phyloP scores from a whole-genome alignment of 768 basidiomycete species.

The Tricholoma flavovirens region DNA sequence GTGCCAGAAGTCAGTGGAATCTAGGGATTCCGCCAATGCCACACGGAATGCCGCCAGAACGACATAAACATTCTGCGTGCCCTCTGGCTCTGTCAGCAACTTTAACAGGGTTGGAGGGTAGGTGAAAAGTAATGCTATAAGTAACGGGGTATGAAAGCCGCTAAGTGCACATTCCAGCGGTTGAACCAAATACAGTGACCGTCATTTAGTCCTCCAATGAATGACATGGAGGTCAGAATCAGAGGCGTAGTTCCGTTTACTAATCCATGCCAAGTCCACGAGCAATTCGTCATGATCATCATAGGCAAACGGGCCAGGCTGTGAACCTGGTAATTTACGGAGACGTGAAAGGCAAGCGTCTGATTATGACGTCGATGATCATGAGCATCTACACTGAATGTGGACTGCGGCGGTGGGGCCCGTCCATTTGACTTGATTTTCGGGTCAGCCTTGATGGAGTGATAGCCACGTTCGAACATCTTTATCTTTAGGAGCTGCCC shows the following conservation, averaged over 20 bases:
- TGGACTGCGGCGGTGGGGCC: neutral
- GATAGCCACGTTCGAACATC: conserved; percentile 48
- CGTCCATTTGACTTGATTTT: conserved; percentile 46
- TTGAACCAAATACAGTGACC: conserved; percentile 55
- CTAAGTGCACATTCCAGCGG: conserved; percentile 43
- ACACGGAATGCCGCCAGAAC: conserved; percentile 49
- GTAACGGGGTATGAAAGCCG: conserved; percentile 9
- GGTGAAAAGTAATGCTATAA: conserved; percentile 36
- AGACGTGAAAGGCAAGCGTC: conserved; percentile 56
- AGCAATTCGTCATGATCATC: conserved; percentile 56
- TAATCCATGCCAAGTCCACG: conserved; percentile 44
- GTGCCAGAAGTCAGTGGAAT: conserved; percentile 51
- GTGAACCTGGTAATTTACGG: conserved; percentile 52
- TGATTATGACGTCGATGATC: conserved; percentile 51
- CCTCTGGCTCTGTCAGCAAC: conserved; percentile 38
- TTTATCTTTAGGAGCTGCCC: conserved; percentile 43
- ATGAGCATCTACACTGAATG: neutral
- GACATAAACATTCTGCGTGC: conserved; percentile 44
- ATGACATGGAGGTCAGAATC: conserved; percentile 52
- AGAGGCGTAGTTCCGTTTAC: conserved; percentile 34
- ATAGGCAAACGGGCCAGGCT: conserved; percentile 44
- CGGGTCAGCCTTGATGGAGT: conserved; percentile 42
- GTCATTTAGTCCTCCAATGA: conserved; percentile 51
- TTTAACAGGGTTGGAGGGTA: conserved; percentile 46
- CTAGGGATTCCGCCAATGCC: conserved; percentile 43